Percentiles rank a stretch among this genome's conserved stretches.
Evolutionary conservation across 192 early-diverging fungal genomes (phyloP).

Genomic region (Entomortierella beljakovae): DNA sequence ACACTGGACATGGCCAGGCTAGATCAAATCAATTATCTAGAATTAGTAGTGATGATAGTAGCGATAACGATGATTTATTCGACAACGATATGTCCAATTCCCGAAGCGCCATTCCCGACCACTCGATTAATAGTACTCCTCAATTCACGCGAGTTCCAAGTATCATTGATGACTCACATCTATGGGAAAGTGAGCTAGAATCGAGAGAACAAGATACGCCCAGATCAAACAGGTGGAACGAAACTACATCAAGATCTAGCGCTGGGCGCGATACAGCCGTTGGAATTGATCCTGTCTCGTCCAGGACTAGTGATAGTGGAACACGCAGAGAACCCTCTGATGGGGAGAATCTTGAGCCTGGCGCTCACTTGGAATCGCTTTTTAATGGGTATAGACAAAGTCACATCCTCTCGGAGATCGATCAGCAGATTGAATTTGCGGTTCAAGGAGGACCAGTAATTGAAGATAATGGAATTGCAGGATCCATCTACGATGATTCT

Average conservation of each 20-base stretch:
- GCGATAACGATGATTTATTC: slow-evolving; percentile 27
- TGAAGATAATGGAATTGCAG: neutral
- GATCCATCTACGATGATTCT: slow-evolving; percentile 26
- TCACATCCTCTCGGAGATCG: slow-evolving; percentile 26
- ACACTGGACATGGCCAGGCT: no score
- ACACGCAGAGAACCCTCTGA: slow-evolving; percentile 14
- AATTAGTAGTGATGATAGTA: slow-evolving; percentile 22
- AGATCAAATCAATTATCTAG: no score
- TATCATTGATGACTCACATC: slow-evolving; percentile 38
- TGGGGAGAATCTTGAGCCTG: neutral
- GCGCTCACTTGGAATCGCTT: slow-evolving; percentile 43
- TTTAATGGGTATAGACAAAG: slow-evolving; percentile 55
- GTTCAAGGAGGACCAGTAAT: slow-evolving; percentile 21
- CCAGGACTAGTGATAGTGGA: slow-evolving; percentile 25
- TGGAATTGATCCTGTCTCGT: slow-evolving; percentile 37
- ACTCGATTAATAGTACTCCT: slow-evolving; percentile 13
- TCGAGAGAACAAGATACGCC: slow-evolving; percentile 36
- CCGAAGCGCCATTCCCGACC: neutral
- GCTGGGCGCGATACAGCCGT: slow-evolving; percentile 23
- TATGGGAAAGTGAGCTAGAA: slow-evolving; percentile 46
- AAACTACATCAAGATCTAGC: neutral
- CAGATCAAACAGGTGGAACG: slow-evolving; percentile 2
- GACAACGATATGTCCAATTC: no score
- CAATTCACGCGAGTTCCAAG: slow-evolving; percentile 29
- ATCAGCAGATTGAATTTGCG: slow-evolving; percentile 37